Conservation (phyloP, 2,329 filamentous ascomycete species). For the Aspergillus texensis region DNA sequence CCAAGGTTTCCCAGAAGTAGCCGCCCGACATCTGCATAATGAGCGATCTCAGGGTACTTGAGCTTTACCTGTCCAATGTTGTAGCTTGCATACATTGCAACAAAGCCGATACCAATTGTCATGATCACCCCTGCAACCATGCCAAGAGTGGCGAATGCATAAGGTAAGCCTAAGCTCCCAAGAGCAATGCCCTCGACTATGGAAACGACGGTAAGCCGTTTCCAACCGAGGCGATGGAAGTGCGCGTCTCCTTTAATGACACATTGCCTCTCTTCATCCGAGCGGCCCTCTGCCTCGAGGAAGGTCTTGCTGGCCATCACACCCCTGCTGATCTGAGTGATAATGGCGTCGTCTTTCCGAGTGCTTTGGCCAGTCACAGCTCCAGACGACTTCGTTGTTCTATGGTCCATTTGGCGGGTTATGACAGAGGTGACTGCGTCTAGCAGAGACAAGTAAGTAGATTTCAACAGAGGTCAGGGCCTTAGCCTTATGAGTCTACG, state of each 20-base stretch:
- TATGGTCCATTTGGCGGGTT: background rate
- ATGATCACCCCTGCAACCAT: constrained; percentile 49
- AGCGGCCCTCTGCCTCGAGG: background rate
- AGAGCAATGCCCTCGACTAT: constrained; percentile 55
- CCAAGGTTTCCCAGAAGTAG: constrained; percentile 46
- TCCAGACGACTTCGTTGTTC: background rate
- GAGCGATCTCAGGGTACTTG: constrained; percentile 39
- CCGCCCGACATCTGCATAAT: constrained; percentile 48
- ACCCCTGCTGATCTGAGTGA: background rate
- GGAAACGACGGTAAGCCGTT: constrained; percentile 50
- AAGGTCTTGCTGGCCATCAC: background rate
- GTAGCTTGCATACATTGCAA: constrained; percentile 47
- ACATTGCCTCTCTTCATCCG: constrained; percentile 1
- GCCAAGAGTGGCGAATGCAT: constrained; percentile 47
- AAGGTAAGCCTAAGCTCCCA: constrained; percentile 48
- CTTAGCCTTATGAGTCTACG: background rate
- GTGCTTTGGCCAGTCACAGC: background rate
- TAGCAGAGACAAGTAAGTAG: background rate
- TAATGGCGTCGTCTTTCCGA: background rate
- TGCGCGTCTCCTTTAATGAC: constrained; percentile 8
- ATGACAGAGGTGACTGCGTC: background rate
- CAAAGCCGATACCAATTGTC: constrained; percentile 39
- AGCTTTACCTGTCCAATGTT: constrained; percentile 43
- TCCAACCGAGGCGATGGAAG: constrained; percentile 48
- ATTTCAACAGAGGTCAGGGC: background rate